A percentile compares a stretch with the other conserved stretches of the same genome.
Evolutionary conservation across 1,284 basidiomycete species (phyloP).

Genomic region (Filobasidium uniguttulatum): DNA sequence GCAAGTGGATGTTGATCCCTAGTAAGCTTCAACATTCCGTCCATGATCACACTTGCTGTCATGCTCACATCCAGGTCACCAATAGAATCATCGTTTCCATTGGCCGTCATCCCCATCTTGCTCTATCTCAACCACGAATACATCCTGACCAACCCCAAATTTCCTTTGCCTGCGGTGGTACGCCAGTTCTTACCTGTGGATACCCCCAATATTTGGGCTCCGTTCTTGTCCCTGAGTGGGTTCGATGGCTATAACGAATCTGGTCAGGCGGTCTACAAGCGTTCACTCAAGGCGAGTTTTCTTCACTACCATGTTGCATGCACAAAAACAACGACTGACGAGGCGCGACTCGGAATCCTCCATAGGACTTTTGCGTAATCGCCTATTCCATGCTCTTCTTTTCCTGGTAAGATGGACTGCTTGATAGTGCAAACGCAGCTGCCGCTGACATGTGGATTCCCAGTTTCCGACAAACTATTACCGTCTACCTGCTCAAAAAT

Average conservation of each 20-base stretch:
- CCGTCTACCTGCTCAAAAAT: slow-evolving; percentile 55
- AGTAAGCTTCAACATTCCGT: slow-evolving; percentile 39
- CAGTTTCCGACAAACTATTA: slow-evolving; percentile 60
- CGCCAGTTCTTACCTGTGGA: slow-evolving; percentile 32
- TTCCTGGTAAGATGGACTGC: slow-evolving; percentile 46
- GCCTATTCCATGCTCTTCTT: slow-evolving; percentile 81
- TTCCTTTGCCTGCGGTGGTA: slow-evolving; percentile 22
- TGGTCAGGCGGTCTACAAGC: slow-evolving; percentile 7
- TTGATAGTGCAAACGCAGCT: not conserved
- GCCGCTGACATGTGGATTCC: not conserved
- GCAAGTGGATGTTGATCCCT: slow-evolving; percentile 62
- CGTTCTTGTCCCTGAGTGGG: slow-evolving; percentile 64
- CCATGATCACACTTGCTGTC: not conserved
- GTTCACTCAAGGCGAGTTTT: slow-evolving; percentile 40
- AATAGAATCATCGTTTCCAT: slow-evolving; percentile 54
- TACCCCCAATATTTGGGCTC: slow-evolving; percentile 57
- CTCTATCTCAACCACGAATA: slow-evolving; percentile 55
- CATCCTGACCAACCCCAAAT: slow-evolving; percentile 24
- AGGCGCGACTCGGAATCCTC: slow-evolving; percentile 16
- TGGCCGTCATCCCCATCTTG: slow-evolving; percentile 58
- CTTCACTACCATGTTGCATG: not conserved
- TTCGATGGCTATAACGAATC: not conserved
- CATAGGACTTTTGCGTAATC: slow-evolving; percentile 72
- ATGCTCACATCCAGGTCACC: too few species aligned
- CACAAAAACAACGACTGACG: not conserved